phyloP scores from a whole-genome alignment of 768 basidiomycete species.

The Russula lepida region DNA sequence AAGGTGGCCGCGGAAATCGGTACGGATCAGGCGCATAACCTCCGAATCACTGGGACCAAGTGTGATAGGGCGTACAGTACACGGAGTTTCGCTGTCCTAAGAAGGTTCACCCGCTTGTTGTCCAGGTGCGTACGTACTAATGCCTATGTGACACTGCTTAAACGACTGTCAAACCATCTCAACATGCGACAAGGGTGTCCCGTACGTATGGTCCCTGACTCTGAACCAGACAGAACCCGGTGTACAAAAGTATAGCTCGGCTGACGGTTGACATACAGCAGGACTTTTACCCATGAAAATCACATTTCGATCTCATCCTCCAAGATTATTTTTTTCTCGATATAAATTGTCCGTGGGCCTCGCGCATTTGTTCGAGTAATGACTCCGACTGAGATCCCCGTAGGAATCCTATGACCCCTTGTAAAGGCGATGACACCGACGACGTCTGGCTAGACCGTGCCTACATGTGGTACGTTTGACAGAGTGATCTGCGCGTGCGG shows the following conservation, averaged over 20 bases:
- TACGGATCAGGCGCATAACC: too few species aligned
- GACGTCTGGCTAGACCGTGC: background rate
- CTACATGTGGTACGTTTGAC: background rate
- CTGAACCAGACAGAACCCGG: too few species aligned
- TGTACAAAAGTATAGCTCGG: too few species aligned
- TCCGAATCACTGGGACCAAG: background rate
- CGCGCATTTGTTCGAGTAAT: too few species aligned
- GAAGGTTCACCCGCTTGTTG: background rate
- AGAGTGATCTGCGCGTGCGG: background rate
- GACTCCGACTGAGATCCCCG: background rate
- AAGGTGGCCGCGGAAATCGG: background rate
- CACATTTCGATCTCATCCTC: too few species aligned
- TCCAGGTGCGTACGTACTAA: background rate
- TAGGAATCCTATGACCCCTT: background rate
- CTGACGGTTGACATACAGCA: too few species aligned
- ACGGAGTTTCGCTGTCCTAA: background rate
- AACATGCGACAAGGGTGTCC: too few species aligned
- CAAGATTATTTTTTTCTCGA: too few species aligned
- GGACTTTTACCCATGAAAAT: too few species aligned
- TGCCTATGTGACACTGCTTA: background rate
- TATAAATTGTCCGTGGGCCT: too few species aligned
- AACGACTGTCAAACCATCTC: background rate
- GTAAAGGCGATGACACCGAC: background rate
- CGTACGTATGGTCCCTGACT: too few species aligned
- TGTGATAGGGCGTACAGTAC: background rate